Base-by-base conservation (phyloP, 2,329 filamentous ascomycete genomes). In the Raffaelea ambrosiae region DNA sequence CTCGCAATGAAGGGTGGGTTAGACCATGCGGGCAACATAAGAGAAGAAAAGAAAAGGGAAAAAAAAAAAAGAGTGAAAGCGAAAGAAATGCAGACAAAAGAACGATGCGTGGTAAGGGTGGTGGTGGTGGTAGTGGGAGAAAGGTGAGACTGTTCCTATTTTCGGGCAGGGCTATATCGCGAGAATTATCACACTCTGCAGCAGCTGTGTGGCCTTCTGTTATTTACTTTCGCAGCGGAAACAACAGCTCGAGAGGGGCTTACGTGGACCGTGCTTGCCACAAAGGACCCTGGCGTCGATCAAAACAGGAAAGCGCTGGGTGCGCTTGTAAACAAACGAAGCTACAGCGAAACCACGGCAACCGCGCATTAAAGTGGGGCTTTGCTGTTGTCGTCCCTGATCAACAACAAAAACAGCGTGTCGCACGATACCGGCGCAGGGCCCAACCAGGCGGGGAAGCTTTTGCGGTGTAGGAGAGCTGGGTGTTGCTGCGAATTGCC, bases 261-360 rank as follows among this genome's bases (percentile, higher is more conserved):
- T 29, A 44, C 18, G 43, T 44, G 47, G 43, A 18, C 33, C 44
- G 48, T 44, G 38, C 44, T 31, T 48, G 43, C 44, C 40, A 39
- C 18, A 21, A 21, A 39, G 21, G 18, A 18, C 23, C 21, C 39
- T 47, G 39, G 23, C 20, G 45, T 40, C 35, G 51, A 52, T 48
- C 50, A 48, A 51, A 53, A 55, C 51, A 53, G 46, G 43, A 43
- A 48, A 53, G 40, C 40, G 29, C 23, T 39, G 43, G 40, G 44
- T 38, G 40, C 31, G 26, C 18, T 26, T 26, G 39, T 53, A 54
- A 54, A 55, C 48, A 54, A 48, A 47, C 11, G 16, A 29, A 38
- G 26, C 46, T 47, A 46, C 50, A 41, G 18, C 47, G 49, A 48
- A 55, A 52, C 46, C 29, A 41, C 16, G 48, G 49, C 49, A 55